Evolutionary conservation across 345 rosid species (phyloP), one percentile per base, ranked within the genome.

Genomic region (Salix arbutifolia): DNA sequence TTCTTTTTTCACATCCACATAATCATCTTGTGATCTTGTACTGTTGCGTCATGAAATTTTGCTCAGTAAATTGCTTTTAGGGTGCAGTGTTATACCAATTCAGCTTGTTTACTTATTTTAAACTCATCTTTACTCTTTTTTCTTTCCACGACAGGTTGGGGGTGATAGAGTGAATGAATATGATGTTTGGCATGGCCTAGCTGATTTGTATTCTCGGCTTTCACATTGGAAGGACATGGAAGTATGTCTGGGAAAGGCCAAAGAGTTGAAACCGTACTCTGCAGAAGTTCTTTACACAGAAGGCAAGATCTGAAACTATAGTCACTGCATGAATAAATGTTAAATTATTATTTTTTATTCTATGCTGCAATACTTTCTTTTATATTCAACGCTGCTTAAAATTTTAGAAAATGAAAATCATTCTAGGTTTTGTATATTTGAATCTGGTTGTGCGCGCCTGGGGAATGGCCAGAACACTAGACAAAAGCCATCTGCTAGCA

Each of bases 181-280:
- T 78, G 97, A 95, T 85, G 97, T 91, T 74, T 95, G 97, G 97
- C 92, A 89, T 82, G 97, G 94, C 65, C 91, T 95, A 35, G 97
- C 97, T 53, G 86, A 81, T 84, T 78, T 95, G 40, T 95, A 93
- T 86, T 90, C 97, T 5, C 85, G 90, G 74, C 97, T 95, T 79
- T 88, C 91, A 4, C 90, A 89, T 71, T 95, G 97, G 99, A 90
- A 90, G 78, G 99, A 95, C n/a, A 97, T 86, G 5, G 97, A 90
- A 88, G 84, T 89, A 38, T 95, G 99, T 77, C 72, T 95, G 69
- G 85, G 78, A 62, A 95, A 91, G 80, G 97, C 94, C 14, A 85
- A 91, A 33, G 97, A 90, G 73, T 84, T 89, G 80, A 93, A 90
- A 79, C 86, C 84, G 61, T 93, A 86, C 83, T 93, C 96, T 28